phyloP scores from a whole-genome alignment of 345 rosid species.

The Gossypium herbaceum region DNA sequence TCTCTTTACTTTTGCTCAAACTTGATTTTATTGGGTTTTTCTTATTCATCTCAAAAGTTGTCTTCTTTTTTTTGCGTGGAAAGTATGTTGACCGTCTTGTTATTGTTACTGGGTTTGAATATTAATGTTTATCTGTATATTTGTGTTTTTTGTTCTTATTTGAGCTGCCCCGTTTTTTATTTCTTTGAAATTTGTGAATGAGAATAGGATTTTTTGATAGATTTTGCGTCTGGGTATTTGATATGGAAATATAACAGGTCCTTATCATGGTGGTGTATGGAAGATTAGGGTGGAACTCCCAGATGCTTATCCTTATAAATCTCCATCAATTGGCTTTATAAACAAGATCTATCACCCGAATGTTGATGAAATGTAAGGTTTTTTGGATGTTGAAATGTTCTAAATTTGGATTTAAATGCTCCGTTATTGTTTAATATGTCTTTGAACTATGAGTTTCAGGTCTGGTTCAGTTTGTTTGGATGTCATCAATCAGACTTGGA shows the following conservation, averaged over 20 bases:
- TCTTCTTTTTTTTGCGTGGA: background rate
- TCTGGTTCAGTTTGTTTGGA: constrained; percentile 97
- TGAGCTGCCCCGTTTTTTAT: constrained; percentile 21
- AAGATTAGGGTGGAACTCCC: constrained; percentile 96
- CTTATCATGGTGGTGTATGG: constrained; percentile 91
- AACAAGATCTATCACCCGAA: constrained; percentile 97
- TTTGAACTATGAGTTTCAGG: constrained; percentile 47
- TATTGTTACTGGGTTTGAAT: constrained; percentile 4
- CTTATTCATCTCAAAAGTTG: background rate
- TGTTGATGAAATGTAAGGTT: constrained; percentile 92
- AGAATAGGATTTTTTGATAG: constrained; percentile 1
- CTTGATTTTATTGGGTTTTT: constrained; percentile 16
- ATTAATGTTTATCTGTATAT: background rate
- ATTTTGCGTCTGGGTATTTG: constrained; percentile 14
- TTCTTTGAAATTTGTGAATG: constrained; percentile 22
- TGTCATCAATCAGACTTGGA: constrained; percentile 97
- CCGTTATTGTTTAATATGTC: background rate
- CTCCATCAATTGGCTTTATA: constrained; percentile 94
- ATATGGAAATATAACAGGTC: constrained; percentile 54
- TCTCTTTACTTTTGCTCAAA: constrained; percentile 1
- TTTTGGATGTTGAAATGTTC: background rate
- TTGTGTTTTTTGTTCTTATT: background rate
- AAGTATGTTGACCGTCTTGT: constrained; percentile 9
- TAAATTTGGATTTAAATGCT: constrained; percentile 11
- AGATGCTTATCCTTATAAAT: constrained; percentile 98